Evolutionary conservation across 176 grass and related monocot species (phyloP), one percentile per base, ranked within the genome.

Genomic region (Oryza coarctata): DNA sequence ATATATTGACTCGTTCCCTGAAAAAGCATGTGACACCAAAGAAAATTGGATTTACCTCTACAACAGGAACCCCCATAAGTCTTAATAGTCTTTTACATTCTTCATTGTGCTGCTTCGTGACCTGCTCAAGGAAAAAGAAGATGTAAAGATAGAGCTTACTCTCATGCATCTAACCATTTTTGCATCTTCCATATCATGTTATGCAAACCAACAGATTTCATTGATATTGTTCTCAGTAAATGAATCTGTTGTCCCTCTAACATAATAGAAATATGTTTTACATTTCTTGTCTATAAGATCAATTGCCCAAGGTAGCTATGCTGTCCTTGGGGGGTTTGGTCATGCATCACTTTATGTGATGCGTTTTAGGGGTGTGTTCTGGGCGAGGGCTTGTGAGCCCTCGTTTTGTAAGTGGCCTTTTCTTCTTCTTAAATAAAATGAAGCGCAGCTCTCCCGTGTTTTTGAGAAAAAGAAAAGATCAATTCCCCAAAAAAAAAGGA

Each of bases 1-100:
- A 71, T 40, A 38, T 60, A 20, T 9, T 29, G 36, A 72, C 18
- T 28, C 55, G 27, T 81, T 57, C 67, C 17, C 55, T 62, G 35
- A 6, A 33, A 22, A 41, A 23, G 60, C 17, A 68, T 17, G 80
- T 64, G 70, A 39, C 43, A 75, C 15, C n/a, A 78, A 86, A 38
- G 41, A 81, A 65, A 84, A 74, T 27, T 68, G n/a, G 28, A 70
- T 81, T 78, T 84, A 98, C 96, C 96, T 98, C 96, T 80, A 98
- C 88, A 35, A 95, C 91, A 90, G 96, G 93, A 76, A 98, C 88
- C 20, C 96, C 96, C 92, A 98, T 98, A 70, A 98, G 87, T 90
- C 82, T 91, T 80, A 98, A 73, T 74, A 98, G 90, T 79, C 80
- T 82, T 73, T 95, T 95, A 93, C 96, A 98, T 65, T 98, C 96